These are phyloP conservation scores for Chaetomium fimeti DNA, from an alignment of 495 filamentous ascomycete species.

Conservation along the genomic window DNA sequence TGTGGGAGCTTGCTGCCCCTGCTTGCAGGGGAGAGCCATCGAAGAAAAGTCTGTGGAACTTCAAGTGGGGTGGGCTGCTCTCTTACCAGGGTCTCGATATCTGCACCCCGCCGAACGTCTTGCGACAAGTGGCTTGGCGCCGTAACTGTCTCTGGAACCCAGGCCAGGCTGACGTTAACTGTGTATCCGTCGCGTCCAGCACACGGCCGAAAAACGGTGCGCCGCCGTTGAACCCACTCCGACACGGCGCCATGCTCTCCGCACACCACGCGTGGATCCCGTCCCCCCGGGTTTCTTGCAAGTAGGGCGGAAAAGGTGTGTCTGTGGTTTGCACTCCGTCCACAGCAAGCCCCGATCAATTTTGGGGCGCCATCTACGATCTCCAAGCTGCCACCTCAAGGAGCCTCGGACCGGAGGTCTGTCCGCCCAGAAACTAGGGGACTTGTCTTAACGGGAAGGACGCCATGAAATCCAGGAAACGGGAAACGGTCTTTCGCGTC, in stretches of 20 bases:
- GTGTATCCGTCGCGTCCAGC: background rate
- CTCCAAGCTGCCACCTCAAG: background rate
- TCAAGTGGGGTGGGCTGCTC: slow-evolving; percentile 15
- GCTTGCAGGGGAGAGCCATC: slow-evolving; percentile 11
- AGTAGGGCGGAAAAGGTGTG: background rate
- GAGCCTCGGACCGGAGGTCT: background rate
- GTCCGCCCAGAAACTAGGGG: background rate
- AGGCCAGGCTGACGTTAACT: background rate
- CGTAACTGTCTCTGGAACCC: background rate
- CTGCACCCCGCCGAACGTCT: slow-evolving; percentile 22
- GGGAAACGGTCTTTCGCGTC: slow-evolving; percentile 3
- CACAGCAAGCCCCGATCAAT: background rate
- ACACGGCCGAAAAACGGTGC: slow-evolving; percentile 18
- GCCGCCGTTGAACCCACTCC: slow-evolving; percentile 5
- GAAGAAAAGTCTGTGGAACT: slow-evolving; percentile 25
- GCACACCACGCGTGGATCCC: background rate
- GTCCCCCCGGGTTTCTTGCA: too few relatives aligned
- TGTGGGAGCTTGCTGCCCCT: slow-evolving; percentile 18
- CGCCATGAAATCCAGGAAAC: background rate
- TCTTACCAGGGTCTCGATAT: slow-evolving; percentile 16
- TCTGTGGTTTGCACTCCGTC: background rate
- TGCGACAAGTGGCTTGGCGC: slow-evolving; percentile 16
- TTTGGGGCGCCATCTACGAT: background rate
- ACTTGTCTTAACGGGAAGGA: background rate
- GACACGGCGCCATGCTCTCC: slow-evolving; percentile 13